Evolutionary conservation across 192 early-diverging fungal species (phyloP), one percentile per base, ranked within the genome.

Genomic region (Rhizophagus prolifer): DNA sequence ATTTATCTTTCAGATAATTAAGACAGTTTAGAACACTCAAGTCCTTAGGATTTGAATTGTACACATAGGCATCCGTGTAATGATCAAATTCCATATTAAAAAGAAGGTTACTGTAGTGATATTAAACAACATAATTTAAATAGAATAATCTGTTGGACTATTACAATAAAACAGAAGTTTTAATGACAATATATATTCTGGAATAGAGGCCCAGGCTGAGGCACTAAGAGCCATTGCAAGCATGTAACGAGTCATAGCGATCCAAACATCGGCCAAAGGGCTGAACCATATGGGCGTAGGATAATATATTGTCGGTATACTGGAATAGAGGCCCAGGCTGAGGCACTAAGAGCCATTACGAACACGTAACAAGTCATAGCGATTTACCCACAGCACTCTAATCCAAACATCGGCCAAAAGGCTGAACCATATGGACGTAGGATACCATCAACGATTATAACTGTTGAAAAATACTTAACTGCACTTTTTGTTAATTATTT

Each of bases 201-300:
- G 60, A 62, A 74, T 34, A 59, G 58, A 59, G 71, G 54, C 71
- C 58, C 58, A 73, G 72, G 47, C 70, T 50, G 44, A 72, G 70
- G 47, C 70, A 72, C 68, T 70, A 47, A 70, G 68, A 73, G 58
- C 72, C 58, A 38, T 73, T 73, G 36, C 71, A n/a, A 73, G 13
- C 71, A 73, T 19, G 58, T 73, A 73, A 73, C 31, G 9, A 73
- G 72, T 73, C 72, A 73, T 73, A 73, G 72, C 21, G 72, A 61
- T 73, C 31, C 31, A 31, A 31, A 1, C 31, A 31, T 31, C 31
- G 31, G 1, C 31, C 31, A 31, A 31, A 31, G 31, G 1, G 31
- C 31, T 60, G 60, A 74, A 62, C 72, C 72, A 63, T 74, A 74
- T 74, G 72, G 72, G 10, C 60, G 72, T 74, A 74, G 59, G 72